Conservation (phyloP, 2,329 filamentous ascomycete genomes). For the Arthroderma uncinatum region DNA sequence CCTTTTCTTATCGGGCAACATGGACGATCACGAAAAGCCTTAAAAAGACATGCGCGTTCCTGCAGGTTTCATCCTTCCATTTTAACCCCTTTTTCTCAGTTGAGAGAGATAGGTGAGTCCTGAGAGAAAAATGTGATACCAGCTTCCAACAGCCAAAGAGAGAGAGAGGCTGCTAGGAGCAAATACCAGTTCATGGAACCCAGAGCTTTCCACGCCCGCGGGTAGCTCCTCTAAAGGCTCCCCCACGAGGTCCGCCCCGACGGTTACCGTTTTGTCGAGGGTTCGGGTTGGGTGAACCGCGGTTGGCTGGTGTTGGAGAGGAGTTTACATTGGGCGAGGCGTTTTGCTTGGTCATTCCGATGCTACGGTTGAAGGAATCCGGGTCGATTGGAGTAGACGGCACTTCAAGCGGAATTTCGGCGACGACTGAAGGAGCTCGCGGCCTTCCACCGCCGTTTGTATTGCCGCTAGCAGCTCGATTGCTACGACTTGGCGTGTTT, state of each 20-base stretch:
- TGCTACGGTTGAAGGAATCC: slow-evolving; percentile 37
- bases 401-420: slow-evolving; percentile 31
- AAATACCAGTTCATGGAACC: slow-evolving; percentile 31
- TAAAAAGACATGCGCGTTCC: slow-evolving; percentile 1
- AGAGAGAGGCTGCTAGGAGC: background rate
- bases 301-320: slow-evolving; percentile 17
- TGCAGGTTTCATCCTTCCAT: background rate
- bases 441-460: slow-evolving; percentile 12
- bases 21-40: background rate
- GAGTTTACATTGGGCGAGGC: slow-evolving; percentile 25
- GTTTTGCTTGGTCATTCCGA: slow-evolving; percentile 23
- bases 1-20: background rate
- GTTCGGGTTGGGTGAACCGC: slow-evolving; percentile 26
- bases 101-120: background rate
- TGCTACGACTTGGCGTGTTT: slow-evolving; percentile 13
- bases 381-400: slow-evolving; percentile 39
- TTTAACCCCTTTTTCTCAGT: background rate
- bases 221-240: slow-evolving; percentile 25
- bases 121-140: background rate
- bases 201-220: slow-evolving; percentile 35
- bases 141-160: background rate
- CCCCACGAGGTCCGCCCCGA: slow-evolving; percentile 27
- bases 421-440: slow-evolving; percentile 15
- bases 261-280: slow-evolving; percentile 26
- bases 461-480: slow-evolving; percentile 6